Evolutionary conservation across 164 flowering plant species (phyloP).

Genomic region (Macadamia tetraphylla): DNA sequence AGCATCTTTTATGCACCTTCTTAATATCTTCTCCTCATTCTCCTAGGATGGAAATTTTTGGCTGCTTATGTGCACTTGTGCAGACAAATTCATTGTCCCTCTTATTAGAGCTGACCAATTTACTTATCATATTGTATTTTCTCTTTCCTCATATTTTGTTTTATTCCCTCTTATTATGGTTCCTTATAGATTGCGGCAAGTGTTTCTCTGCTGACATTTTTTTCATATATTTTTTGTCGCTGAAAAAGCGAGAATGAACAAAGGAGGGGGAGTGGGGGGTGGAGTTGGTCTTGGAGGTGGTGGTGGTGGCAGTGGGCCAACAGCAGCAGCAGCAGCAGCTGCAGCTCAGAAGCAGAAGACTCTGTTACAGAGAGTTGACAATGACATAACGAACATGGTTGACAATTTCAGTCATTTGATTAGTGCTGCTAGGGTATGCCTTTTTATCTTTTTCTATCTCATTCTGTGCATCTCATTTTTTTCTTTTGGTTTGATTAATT

Average conservation of each 20-base stretch:
- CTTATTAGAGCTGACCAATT: too few species aligned
- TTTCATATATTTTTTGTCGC: too few species aligned
- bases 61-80: too few species aligned
- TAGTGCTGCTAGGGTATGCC: slow-evolving; percentile 57
- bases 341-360: slow-evolving; percentile 92
- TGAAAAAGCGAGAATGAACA: slow-evolving; percentile 34
- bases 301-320: slow-evolving; percentile 57
- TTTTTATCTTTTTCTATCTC: background rate
- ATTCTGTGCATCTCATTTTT: background rate
- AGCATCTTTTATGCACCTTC: too few species aligned
- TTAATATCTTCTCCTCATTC: too few species aligned
- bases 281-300: slow-evolving; percentile 26
- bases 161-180: too few species aligned
- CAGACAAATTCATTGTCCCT: too few species aligned
- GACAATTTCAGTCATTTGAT: slow-evolving; percentile 74
- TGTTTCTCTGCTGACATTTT: too few species aligned
- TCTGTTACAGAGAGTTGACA: slow-evolving; percentile 68
- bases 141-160: too few species aligned
- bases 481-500: background rate
- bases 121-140: too few species aligned
- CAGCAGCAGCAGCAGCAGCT: slow-evolving; percentile 70
- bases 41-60: too few species aligned
- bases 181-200: too few species aligned
- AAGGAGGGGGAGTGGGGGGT: slow-evolving; percentile 35
- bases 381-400: slow-evolving; percentile 60